Evolutionary conservation across 768 basidiomycete species (phyloP).

Genomic region (Omphalotus guepiniiformis): DNA sequence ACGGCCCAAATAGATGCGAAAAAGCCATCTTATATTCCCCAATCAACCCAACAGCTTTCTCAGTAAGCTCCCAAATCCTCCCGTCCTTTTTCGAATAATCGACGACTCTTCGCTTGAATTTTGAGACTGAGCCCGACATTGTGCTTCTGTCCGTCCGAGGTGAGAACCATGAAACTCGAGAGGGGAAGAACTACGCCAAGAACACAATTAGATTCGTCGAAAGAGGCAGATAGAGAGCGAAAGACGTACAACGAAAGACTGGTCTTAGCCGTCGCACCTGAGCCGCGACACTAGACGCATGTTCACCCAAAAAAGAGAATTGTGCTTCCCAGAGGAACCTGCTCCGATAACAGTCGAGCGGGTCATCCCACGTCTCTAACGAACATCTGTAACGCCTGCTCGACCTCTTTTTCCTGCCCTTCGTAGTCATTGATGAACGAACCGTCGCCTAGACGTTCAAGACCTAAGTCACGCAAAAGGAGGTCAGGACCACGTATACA

Average conservation of each 20-base stretch:
- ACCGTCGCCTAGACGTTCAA: slow-evolving; percentile 84
- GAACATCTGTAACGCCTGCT: slow-evolving; percentile 85
- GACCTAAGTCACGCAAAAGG: slow-evolving; percentile 50
- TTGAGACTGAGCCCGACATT: slow-evolving; percentile 95
- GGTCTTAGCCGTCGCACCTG: slow-evolving; percentile 75
- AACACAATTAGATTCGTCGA: not conserved
- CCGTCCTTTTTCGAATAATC: slow-evolving; percentile 87
- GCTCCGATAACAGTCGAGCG: slow-evolving; percentile 77
- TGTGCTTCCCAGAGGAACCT: slow-evolving; percentile 86
- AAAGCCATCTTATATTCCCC: slow-evolving; percentile 79
- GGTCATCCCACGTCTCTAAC: slow-evolving; percentile 71
- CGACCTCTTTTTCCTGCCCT: slow-evolving; percentile 70
- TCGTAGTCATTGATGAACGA: slow-evolving; percentile 97
- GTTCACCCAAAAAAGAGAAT: slow-evolving; percentile 96
- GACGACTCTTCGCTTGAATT: slow-evolving; percentile 90
- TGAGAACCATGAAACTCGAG: slow-evolving; percentile 90
- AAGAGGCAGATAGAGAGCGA: slow-evolving; percentile 34
- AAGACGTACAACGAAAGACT: slow-evolving; percentile 73
- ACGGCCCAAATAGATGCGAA: slow-evolving; percentile 74
- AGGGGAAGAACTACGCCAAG: slow-evolving; percentile 71
- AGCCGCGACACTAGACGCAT: slow-evolving; percentile 94
- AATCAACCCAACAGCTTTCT: slow-evolving; percentile 78
- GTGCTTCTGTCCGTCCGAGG: slow-evolving; percentile 69
- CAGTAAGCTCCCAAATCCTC: slow-evolving; percentile 89
- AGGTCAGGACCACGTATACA: slow-evolving; percentile 6